These are phyloP conservation scores for Mimosa pudica DNA, from an alignment of 306 rosid genomes.

Conservation along the genomic window DNA sequence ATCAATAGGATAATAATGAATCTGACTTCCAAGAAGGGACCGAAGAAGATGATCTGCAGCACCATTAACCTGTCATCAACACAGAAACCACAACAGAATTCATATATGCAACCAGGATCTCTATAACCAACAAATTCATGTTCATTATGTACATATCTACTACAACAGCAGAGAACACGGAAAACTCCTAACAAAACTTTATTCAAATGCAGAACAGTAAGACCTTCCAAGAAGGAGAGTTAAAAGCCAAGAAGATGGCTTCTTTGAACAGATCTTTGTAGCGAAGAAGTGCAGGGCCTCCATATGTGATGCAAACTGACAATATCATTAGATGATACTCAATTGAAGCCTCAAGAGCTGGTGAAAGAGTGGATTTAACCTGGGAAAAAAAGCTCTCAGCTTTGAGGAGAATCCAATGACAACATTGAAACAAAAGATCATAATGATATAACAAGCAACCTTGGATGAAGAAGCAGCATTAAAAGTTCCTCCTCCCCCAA, in stretches of 20 bases:
- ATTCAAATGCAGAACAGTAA: constrained; percentile 33
- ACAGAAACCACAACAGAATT: constrained; percentile 34
- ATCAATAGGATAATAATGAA: constrained; percentile 92
- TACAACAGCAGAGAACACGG: constrained; percentile 19
- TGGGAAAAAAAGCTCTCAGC: constrained; percentile 45
- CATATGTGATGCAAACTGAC: constrained; percentile 88
- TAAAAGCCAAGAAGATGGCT: constrained; percentile 81
- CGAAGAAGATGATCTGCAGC: constrained; percentile 99
- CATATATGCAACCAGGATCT: constrained; percentile 12
- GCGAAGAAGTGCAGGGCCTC: constrained; percentile 75
- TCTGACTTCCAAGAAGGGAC: constrained; percentile 86
- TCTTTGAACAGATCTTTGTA: constrained; percentile 82
- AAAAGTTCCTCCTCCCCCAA: constrained; percentile 76
- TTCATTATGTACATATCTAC: constrained; percentile 1
- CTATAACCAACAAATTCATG: constrained; percentile 23
- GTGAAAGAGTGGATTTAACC: constrained; percentile 85
- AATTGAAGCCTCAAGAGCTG: constrained; percentile 94
- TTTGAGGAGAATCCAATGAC: constrained; percentile 38
- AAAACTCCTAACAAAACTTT: constrained; percentile 23
- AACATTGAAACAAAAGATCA: constrained; percentile 30
- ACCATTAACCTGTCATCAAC: constrained; percentile 75
- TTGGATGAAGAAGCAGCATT: constrained; percentile 55
- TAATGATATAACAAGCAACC: constrained; percentile 49
- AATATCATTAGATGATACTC: constrained; percentile 89
- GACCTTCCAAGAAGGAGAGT: constrained; percentile 98